phyloP scores from a whole-genome alignment of 208 protist genomes.

The Leishmania martiniquensis region DNA sequence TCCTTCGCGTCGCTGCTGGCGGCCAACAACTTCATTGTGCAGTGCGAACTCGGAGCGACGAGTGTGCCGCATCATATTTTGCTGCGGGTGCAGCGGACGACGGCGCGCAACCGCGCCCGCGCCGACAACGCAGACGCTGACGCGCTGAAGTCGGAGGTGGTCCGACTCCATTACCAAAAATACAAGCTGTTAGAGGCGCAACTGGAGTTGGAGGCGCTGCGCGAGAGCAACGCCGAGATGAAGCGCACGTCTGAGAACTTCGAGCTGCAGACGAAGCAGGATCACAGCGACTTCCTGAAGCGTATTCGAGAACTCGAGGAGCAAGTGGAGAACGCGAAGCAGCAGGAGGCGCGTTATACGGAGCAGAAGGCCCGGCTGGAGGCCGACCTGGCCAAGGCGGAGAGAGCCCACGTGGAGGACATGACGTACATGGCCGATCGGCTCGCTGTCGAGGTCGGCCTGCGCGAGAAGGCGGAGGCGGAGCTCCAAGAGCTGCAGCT shows the following conservation, averaged over 20 bases:
- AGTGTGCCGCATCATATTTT: conserved; percentile 71
- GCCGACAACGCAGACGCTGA: conserved; percentile 61
- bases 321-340: conserved; percentile 64
- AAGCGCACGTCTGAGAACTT: conserved; percentile 72
- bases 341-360: conserved; percentile 50
- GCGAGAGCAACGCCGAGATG: conserved; percentile 62
- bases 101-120: conserved; percentile 48
- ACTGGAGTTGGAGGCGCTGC: conserved; percentile 70
- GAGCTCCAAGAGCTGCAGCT: conserved; percentile 46
- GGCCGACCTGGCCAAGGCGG: conserved; percentile 54
- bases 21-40: conserved; percentile 58
- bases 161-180: conserved; percentile 86
- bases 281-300: conserved; percentile 69
- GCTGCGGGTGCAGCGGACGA: conserved; percentile 58
- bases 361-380: conserved; percentile 65
- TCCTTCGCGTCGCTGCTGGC: conserved; percentile 81
- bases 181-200: conserved; percentile 91
- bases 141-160: conserved; percentile 77
- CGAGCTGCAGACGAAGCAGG: conserved; percentile 83
- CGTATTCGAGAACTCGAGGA: conserved; percentile 71
- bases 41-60: conserved; percentile 64
- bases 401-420: conserved; percentile 44
- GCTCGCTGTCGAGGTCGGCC: conserved; percentile 45
- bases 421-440: conserved; percentile 52
- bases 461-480: conserved; percentile 75